Evolutionary conservation across 1,139 yeast genomes (phyloP).

Genomic region (Kodamaea sp.): DNA sequence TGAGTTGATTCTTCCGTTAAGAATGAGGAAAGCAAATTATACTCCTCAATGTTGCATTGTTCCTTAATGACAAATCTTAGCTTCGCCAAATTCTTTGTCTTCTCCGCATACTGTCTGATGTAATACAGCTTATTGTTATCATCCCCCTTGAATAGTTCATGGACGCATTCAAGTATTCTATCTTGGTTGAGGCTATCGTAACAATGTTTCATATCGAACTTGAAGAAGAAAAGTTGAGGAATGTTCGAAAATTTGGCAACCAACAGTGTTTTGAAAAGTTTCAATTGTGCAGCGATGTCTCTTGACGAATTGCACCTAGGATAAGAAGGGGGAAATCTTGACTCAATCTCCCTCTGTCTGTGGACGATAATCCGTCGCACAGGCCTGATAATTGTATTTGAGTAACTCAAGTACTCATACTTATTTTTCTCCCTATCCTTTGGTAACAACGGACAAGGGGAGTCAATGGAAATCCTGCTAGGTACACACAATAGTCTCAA

Average conservation of each 20-base stretch:
- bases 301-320: slow-evolving; percentile 29
- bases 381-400: slow-evolving; percentile 34
- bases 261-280: slow-evolving; percentile 21
- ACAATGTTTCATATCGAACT: slow-evolving; percentile 78
- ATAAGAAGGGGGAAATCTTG: neutral
- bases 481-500: slow-evolving; percentile 67
- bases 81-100: slow-evolving; percentile 10
- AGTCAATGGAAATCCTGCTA: slow-evolving; percentile 20
- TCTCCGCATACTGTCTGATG: slow-evolving; percentile 22
- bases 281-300: slow-evolving; percentile 29
- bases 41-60: slow-evolving; percentile 15
- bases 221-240: slow-evolving; percentile 53
- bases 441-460: slow-evolving; percentile 1
- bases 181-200: slow-evolving; percentile 72
- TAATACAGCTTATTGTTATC: slow-evolving; percentile 22
- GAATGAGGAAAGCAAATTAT: slow-evolving; percentile 8
- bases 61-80: slow-evolving; percentile 15
- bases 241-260: slow-evolving; percentile 18
- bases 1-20: neutral
- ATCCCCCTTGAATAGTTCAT: slow-evolving; percentile 25
- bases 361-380: slow-evolving; percentile 23
- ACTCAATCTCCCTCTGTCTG: slow-evolving; percentile 4
- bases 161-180: slow-evolving; percentile 38
- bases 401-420: slow-evolving; percentile 25
- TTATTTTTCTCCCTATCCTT: slow-evolving; percentile 12